phyloP scores from a whole-genome alignment of 1,284 basidiomycete genomes.

The Caloboletus firmus region DNA sequence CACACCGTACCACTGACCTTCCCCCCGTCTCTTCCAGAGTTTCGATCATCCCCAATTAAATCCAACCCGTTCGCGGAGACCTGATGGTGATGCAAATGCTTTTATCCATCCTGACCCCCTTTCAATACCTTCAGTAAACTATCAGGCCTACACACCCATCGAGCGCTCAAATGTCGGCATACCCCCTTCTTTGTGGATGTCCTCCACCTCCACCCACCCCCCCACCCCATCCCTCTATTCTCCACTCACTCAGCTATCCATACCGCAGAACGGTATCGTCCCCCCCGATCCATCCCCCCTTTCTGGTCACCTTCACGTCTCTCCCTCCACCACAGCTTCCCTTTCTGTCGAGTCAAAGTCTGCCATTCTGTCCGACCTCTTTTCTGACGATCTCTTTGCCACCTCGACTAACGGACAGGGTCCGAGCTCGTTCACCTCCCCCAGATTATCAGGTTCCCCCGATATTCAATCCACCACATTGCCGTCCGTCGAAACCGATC shows the following conservation, averaged over 20 bases:
- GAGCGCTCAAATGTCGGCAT: slow-evolving; percentile 57
- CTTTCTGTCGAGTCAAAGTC: slow-evolving; percentile 50
- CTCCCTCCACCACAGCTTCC: slow-evolving; percentile 45
- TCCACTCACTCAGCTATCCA: slow-evolving; percentile 33
- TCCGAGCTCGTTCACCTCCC: slow-evolving; percentile 59
- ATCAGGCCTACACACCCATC: slow-evolving; percentile 37
- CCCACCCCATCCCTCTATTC: slow-evolving; percentile 39
- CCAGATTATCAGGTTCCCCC: slow-evolving; percentile 64
- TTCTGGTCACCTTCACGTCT: slow-evolving; percentile 34
- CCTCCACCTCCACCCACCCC: slow-evolving; percentile 54
- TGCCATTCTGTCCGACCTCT: slow-evolving; percentile 66
- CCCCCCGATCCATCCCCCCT: slow-evolving; percentile 38
- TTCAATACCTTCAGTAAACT: slow-evolving; percentile 28
- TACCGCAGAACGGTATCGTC: slow-evolving; percentile 38
- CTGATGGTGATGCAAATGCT: slow-evolving; percentile 14
- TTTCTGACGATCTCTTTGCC: slow-evolving; percentile 65
- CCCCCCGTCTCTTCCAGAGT: slow-evolving; percentile 9
- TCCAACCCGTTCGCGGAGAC: slow-evolving; percentile 9
- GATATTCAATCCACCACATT: slow-evolving; percentile 48
- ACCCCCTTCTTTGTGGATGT: slow-evolving; percentile 81
- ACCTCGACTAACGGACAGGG: slow-evolving; percentile 40
- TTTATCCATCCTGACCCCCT: slow-evolving; percentile 22
- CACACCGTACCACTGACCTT: slow-evolving; percentile 7
- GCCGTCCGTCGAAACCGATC: slow-evolving; percentile 48
- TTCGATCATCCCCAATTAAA: slow-evolving; percentile 23